Evolutionary conservation across 2,329 filamentous ascomycete species (phyloP).

Genomic region (Nigrograna mackinnonii): DNA sequence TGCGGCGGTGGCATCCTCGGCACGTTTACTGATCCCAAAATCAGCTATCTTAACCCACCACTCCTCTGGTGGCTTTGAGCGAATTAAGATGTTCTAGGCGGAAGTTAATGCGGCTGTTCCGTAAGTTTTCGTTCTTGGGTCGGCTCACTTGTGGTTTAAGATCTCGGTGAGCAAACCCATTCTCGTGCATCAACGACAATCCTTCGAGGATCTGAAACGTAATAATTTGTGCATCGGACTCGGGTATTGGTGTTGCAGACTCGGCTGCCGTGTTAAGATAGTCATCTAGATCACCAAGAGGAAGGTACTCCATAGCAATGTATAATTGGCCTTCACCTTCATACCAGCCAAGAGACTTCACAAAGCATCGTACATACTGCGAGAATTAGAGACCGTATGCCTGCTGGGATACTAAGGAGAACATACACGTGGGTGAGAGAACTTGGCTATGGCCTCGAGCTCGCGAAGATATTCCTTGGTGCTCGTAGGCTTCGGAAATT

Average conservation of each 20-base stretch:
- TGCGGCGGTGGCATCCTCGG: constrained; percentile 6
- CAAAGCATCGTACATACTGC: constrained; percentile 25
- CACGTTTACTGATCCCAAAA: constrained; percentile 42
- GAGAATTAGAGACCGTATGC: no score
- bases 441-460: constrained; percentile 24
- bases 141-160: constrained; percentile 39
- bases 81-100: constrained; percentile 43
- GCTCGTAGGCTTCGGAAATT: constrained; percentile 7
- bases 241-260: constrained; percentile 23
- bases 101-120: no score
- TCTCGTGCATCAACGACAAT: constrained; percentile 38
- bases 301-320: constrained; percentile 45
- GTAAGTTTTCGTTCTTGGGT: no score
- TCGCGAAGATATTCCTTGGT: constrained; percentile 13
- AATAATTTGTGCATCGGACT: constrained; percentile 29
- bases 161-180: constrained; percentile 41
- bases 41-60: constrained; percentile 48
- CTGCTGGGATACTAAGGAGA: no score
- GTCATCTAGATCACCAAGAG: constrained; percentile 36
- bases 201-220: constrained; percentile 37
- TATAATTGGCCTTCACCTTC: constrained; percentile 29
- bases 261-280: constrained; percentile 19
- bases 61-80: constrained; percentile 15
- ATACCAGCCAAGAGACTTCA: constrained; percentile 43
- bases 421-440: constrained; percentile 17